A percentile compares a stretch with the other conserved stretches of the same genome.
phyloP scores from a whole-genome alignment of 805 yeast genomes.

The Jamesozyma lodderae region DNA sequence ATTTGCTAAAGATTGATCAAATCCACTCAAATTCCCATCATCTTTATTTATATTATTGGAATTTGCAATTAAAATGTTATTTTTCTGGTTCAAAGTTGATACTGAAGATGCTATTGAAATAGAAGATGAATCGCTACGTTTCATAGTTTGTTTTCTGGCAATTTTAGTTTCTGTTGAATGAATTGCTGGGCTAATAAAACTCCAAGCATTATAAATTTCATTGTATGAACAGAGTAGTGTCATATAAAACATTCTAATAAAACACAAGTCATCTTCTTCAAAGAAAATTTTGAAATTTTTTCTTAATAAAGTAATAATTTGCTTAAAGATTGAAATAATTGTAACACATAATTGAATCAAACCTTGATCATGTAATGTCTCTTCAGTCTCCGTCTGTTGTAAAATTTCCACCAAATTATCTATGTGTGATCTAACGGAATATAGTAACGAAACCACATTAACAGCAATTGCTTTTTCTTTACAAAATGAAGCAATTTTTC shows the following conservation, averaged over 20 bases:
- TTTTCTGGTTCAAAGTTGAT: not conserved
- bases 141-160: constrained; percentile 4
- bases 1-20: constrained; percentile 2
- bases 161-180: not conserved
- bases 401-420: constrained; percentile 49
- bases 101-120: constrained; percentile 4
- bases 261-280: constrained; percentile 53
- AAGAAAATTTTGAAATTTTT: constrained; percentile 42
- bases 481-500: constrained; percentile 50
- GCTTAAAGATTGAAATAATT: constrained; percentile 41
- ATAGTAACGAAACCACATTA: constrained; percentile 43
- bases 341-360: constrained; percentile 31
- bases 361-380: constrained; percentile 30
- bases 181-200: constrained; percentile 14
- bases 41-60: not conserved
- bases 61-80: not conserved
- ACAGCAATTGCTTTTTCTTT: constrained; percentile 45
- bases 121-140: constrained; percentile 5
- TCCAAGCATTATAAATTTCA: constrained; percentile 62
- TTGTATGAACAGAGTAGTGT: constrained; percentile 53
- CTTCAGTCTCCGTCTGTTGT: constrained; percentile 41
- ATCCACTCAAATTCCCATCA: not conserved
- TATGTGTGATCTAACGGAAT: constrained; percentile 44
- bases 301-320: constrained; percentile 34
- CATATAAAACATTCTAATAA: constrained; percentile 53